phyloP scores from a whole-genome alignment of 192 early-diverging fungal genomes.

The Coemansia sp. region DNA sequence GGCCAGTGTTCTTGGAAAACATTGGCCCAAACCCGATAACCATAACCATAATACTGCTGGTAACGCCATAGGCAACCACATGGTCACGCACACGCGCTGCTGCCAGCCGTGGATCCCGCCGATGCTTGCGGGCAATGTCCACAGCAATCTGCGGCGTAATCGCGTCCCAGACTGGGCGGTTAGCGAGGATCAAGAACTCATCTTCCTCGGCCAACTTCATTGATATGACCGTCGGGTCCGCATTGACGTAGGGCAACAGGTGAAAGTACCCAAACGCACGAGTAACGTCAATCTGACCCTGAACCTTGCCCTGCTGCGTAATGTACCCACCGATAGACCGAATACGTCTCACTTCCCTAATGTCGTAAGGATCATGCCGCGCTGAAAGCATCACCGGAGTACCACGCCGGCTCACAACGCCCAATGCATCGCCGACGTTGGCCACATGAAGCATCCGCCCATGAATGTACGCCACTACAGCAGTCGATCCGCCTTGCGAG shows the following conservation, averaged over 20 bases:
- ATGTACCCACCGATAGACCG: conserved; percentile 79
- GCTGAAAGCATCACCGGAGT: conserved; percentile 64
- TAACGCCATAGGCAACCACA: conserved; percentile 77
- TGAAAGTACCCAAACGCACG: conserved; percentile 86
- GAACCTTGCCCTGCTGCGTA: conserved; percentile 68
- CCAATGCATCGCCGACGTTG: conserved; percentile 82
- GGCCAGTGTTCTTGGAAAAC: conserved; percentile 57
- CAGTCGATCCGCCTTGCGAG: conserved; percentile 69
- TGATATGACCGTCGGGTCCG: conserved; percentile 73
- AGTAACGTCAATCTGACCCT: conserved; percentile 72
- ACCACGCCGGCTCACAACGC: conserved; percentile 73
- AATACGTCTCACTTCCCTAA: conserved; percentile 70
- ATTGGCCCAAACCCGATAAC: conserved; percentile 80
- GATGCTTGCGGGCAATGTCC: conserved; percentile 77
- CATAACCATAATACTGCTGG: conserved; percentile 83
- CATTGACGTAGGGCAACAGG: conserved; percentile 76
- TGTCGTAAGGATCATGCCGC: conserved; percentile 69
- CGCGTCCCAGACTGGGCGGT: conserved; percentile 71
- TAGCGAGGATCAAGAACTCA: conserved; percentile 76
- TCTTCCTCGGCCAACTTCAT: conserved; percentile 75
- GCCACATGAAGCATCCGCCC: conserved; percentile 77
- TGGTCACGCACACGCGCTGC: conserved; percentile 83
- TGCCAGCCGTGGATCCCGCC: conserved; percentile 71
- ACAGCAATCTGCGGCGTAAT: conserved; percentile 79
- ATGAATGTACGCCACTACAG: conserved; percentile 74